Conservation (phyloP, 108 stramenopile genomes). For the Fistulifera pelliculosa region DNA sequence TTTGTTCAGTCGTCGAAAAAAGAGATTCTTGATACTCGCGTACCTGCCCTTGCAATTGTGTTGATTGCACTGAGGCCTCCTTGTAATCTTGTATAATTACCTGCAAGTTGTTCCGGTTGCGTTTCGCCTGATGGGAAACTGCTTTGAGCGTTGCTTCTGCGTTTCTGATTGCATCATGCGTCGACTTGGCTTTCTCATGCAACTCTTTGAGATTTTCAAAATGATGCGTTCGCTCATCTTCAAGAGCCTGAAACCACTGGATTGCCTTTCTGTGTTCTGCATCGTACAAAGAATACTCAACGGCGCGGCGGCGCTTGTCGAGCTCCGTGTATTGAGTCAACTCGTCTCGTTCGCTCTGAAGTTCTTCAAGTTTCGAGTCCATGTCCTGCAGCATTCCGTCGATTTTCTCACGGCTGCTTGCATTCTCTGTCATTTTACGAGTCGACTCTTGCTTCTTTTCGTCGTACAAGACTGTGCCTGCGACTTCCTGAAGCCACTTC, state of each 20-base stretch:
- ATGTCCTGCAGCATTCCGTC: constrained; percentile 80
- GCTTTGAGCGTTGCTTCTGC: constrained; percentile 49
- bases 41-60: constrained; percentile 56
- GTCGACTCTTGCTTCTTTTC: constrained; percentile 90
- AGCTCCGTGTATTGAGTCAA: constrained; percentile 83
- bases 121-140: constrained; percentile 33
- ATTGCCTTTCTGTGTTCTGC: constrained; percentile 83
- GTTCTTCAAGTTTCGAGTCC: constrained; percentile 83
- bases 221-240: constrained; percentile 59
- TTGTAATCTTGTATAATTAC: constrained; percentile 61
- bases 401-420: constrained; percentile 80
- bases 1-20: constrained; percentile 36
- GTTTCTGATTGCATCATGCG: constrained; percentile 58
- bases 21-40: constrained; percentile 59
- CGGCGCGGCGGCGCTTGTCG: constrained; percentile 86
- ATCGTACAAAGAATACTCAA: constrained; percentile 95
- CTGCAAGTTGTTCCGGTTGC: constrained; percentile 40
- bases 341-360: constrained; percentile 96
- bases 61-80: constrained; percentile 39
- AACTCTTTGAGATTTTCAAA: constrained; percentile 34
- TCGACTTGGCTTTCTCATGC: constrained; percentile 50
- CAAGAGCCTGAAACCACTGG: constrained; percentile 65
- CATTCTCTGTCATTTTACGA: constrained; percentile 91
- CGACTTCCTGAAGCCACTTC: constrained; percentile 91
- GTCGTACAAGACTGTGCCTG: constrained; percentile 96